phyloP scores from a whole-genome alignment of 768 basidiomycete genomes.

The Mycena polygramma region DNA sequence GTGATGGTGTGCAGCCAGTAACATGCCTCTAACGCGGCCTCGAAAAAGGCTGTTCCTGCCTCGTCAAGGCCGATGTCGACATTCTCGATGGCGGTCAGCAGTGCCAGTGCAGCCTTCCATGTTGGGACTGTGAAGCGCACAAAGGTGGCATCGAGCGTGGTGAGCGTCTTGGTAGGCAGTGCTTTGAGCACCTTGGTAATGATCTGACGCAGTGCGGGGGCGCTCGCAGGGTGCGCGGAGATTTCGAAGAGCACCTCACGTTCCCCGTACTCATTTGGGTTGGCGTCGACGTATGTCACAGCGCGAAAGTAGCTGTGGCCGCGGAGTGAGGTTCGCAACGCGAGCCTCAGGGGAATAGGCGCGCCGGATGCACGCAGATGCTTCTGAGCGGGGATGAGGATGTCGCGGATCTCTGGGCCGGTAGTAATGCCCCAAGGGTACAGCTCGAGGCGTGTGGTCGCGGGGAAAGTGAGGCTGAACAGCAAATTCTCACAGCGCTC shows the following conservation, averaged over 20 bases:
- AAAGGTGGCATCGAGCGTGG: not conserved
- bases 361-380: constrained; percentile 7
- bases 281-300: not conserved
- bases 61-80: not conserved
- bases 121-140: not conserved
- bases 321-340: not conserved
- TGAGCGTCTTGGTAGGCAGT: not conserved
- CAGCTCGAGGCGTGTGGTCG: not conserved
- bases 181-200: constrained; percentile 14
- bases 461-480: too few species aligned
- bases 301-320: not conserved
- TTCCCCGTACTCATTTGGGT: not conserved
- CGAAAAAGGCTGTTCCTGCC: not conserved
- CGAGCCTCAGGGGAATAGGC: not conserved
- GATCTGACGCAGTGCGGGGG: constrained; percentile 1
- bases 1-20: not conserved
- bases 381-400: not conserved
- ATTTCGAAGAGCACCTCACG: too few species aligned
- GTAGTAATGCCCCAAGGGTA: not conserved
- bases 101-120: not conserved
- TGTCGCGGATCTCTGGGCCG: not conserved
- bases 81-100: not conserved
- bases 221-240: not conserved
- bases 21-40: not conserved
- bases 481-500: too few species aligned